phyloP scores from a whole-genome alignment of 208 protist species.

The Trypanosoma grayi region DNA sequence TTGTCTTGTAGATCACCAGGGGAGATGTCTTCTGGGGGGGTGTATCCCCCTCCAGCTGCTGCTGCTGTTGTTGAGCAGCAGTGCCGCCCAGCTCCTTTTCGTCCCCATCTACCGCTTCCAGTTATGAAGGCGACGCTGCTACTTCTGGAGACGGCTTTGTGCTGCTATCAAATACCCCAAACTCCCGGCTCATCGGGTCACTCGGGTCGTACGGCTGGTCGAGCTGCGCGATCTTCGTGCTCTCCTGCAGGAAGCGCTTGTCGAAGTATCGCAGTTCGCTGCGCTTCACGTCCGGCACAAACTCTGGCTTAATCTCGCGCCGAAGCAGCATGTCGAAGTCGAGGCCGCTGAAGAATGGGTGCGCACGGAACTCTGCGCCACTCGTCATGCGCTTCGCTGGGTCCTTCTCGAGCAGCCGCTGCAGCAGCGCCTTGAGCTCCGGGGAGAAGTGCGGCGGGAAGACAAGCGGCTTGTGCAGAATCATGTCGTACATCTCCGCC shows the following conservation, averaged over 20 bases:
- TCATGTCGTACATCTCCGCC: constrained; percentile 73
- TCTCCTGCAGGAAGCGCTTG: constrained; percentile 23
- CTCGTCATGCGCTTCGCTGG: constrained; percentile 31
- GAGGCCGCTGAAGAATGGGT: constrained; percentile 62
- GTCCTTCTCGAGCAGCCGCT: constrained; percentile 62
- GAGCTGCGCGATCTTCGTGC: constrained; percentile 12
- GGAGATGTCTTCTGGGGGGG: too few relatives aligned
- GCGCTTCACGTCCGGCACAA: constrained; percentile 18
- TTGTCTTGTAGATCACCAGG: too few relatives aligned
- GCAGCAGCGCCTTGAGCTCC: constrained; percentile 42
- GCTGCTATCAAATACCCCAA: constrained; percentile 23
- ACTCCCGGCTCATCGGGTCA: constrained; percentile 16
- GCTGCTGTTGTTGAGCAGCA: not conserved
- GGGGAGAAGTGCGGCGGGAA: constrained; percentile 38
- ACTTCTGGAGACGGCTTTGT: not conserved
- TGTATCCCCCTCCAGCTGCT: not conserved
- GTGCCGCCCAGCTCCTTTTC: not conserved
- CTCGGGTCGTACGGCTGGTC: constrained; percentile 23
- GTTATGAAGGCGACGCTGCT: too few relatives aligned
- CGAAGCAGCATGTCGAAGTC: constrained; percentile 59
- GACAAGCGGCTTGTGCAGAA: constrained; percentile 58
- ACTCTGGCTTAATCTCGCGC: constrained; percentile 31
- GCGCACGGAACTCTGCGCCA: constrained; percentile 37
- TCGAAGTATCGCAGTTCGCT: constrained; percentile 27
- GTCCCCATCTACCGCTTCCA: not conserved